These are phyloP conservation scores for Clarkia xantiana DNA, from an alignment of 345 rosid species.

Conservation along the genomic window DNA sequence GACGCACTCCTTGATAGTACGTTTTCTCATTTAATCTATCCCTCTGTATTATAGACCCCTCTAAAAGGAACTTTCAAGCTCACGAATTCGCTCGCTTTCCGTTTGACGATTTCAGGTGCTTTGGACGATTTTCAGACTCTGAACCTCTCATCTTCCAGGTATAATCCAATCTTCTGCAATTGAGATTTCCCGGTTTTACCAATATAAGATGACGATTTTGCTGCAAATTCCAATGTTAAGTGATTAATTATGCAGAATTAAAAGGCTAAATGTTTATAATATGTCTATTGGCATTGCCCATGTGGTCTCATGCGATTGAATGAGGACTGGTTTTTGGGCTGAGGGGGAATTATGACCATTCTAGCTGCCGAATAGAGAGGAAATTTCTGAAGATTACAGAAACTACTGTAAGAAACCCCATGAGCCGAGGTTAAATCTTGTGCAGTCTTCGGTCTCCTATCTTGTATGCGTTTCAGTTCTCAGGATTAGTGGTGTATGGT, in stretches of 20 bases:
- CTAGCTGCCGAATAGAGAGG: no score
- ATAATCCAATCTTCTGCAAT: slow-evolving; percentile 9
- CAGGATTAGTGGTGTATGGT: no score
- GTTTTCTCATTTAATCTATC: slow-evolving; percentile 4
- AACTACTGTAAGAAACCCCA: no score
- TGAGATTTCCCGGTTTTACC: neutral
- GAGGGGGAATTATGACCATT: no score
- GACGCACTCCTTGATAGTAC: slow-evolving; percentile 93
- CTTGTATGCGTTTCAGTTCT: no score
- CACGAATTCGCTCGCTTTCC: slow-evolving; percentile 2
- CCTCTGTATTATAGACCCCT: neutral
- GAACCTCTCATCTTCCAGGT: slow-evolving; percentile 44
- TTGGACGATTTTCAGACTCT: slow-evolving; percentile 93
- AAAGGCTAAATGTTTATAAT: neutral
- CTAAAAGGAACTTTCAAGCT: neutral
- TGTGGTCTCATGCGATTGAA: no score
- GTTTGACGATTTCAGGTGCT: slow-evolving; percentile 49
- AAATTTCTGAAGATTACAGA: no score
- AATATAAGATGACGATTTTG: neutral
- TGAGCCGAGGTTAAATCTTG: no score
- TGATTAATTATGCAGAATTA: neutral
- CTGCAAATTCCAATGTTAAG: neutral
- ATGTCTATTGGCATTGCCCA: no score
- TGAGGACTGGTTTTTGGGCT: no score
- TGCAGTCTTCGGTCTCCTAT: no score